These are phyloP conservation scores for Avena sativa DNA, from an alignment of 176 grass and related monocot species.

Conservation along the genomic window DNA sequence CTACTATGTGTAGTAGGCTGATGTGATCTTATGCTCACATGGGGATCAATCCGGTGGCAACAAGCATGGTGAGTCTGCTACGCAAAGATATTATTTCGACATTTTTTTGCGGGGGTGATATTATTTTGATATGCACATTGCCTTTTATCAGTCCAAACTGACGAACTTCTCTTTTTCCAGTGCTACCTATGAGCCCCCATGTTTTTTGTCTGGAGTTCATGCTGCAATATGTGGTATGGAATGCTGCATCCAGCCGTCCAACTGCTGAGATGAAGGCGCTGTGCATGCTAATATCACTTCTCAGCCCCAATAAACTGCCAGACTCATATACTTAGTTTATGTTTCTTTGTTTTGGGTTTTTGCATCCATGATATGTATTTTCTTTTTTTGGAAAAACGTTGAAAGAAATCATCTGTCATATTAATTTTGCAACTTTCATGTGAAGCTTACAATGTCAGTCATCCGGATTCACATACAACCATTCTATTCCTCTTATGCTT, in stretches of 20 bases:
- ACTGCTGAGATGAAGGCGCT: slow-evolving; percentile 30
- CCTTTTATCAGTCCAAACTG: not conserved
- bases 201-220: not conserved
- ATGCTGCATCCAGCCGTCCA: slow-evolving; percentile 33
- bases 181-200: slow-evolving; percentile 13
- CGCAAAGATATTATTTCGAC: not conserved
- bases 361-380: slow-evolving; percentile 45
- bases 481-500: not conserved
- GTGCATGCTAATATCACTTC: slow-evolving; percentile 44
- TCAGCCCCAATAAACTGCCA: slow-evolving; percentile 44
- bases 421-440: not conserved
- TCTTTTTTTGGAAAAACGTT: slow-evolving; percentile 29
- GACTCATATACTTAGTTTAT: slow-evolving; percentile 1
- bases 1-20: slow-evolving; percentile 75
- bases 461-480: not conserved
- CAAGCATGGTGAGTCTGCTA: slow-evolving; percentile 45
- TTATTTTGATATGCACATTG: slow-evolving; percentile 6
- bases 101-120: too few relatives aligned
- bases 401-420: slow-evolving; percentile 25
- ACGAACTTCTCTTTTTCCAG: slow-evolving; percentile 8
- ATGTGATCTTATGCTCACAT: slow-evolving; percentile 38
- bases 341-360: slow-evolving; percentile 9
- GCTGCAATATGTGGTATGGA: not conserved
- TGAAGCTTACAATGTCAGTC: not conserved
- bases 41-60: slow-evolving; percentile 28